Base-by-base conservation (phyloP, 805 yeast species). In the Yarrowia deformans region DNA sequence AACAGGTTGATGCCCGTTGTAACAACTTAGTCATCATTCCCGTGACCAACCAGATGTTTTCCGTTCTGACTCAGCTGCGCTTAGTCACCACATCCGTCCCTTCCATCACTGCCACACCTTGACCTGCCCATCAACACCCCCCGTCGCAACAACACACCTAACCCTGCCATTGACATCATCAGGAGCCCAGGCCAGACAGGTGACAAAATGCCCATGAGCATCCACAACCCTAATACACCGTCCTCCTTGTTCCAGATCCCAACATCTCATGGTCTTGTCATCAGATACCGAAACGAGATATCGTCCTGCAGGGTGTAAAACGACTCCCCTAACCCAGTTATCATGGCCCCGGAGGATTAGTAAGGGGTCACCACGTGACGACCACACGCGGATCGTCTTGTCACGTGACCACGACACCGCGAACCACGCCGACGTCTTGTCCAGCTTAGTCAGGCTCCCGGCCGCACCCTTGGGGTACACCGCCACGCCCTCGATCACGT, bases 331-430 rank as follows among this genome's bases (percentile, higher is more conserved):
- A 0, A 94, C 90, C 98, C 98, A 93, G 10, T 95, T 90, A 63
- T 87, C 86, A 77, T 93, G 98, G 1, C 95, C 97, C 8, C 79
- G 74, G 12, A 91, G 79, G 19, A 87, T 86, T 32, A 83, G 81
- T 0, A 91, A 74, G 34, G 85, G 79, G 73, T 81, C 83, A 2
- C 90, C 94, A 60, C 87, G 85, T 0, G 87, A 84, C 58, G 87
- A 81, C 97, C 97, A 93, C 18, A 93, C 79, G 72, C 86, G 85
- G 32, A 93, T 82, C 1, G 84, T 74, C 73, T 89, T 88, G 78
- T 93, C 97, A 73, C 98, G 82, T 0, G 94, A 91, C 23, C 89
- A 91, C 18, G 96, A 86, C 1, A 88, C 87, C 69, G 93, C 86
- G 74, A 90, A 91, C 74, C 88, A 89, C 14, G 74, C 70, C 29